Evolutionary conservation across 2,329 filamentous ascomycete species (phyloP).

Genomic region (Xylariaceae sp.): DNA sequence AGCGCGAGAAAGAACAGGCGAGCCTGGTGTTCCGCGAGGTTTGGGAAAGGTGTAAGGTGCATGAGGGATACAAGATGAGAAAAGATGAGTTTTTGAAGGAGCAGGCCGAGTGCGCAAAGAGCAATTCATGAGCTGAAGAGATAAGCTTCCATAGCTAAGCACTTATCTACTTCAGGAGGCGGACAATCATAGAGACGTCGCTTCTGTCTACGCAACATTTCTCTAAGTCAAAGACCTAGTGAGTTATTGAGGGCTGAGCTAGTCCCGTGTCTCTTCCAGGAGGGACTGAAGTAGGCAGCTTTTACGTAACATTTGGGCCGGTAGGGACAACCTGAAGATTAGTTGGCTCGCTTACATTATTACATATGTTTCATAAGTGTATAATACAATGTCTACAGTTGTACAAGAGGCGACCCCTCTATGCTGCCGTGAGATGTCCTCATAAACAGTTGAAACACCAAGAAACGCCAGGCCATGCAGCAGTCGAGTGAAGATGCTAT

Average conservation of each 20-base stretch:
- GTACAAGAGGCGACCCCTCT: constrained; percentile 28
- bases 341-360: too few relatives aligned
- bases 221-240: too few relatives aligned
- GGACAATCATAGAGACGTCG: too few relatives aligned
- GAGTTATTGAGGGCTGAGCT: too few relatives aligned
- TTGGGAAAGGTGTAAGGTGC: constrained; percentile 53
- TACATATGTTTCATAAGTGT: constrained; percentile 13
- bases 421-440: constrained; percentile 21
- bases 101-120: constrained; percentile 40
- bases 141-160: too few relatives aligned
- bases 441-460: constrained; percentile 30
- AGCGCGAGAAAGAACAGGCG: constrained; percentile 55
- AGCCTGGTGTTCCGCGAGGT: constrained; percentile 55
- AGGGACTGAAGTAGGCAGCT: too few relatives aligned
- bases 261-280: too few relatives aligned
- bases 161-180: too few relatives aligned
- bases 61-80: constrained; percentile 50
- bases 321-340: too few relatives aligned
- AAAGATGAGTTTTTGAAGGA: constrained; percentile 55
- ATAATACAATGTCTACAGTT: constrained; percentile 37
- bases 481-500: constrained; percentile 61
- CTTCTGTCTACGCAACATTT: too few relatives aligned
- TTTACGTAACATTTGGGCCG: too few relatives aligned
- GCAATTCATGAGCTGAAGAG: background rate
- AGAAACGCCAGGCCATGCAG: constrained; percentile 58